Evolutionary conservation across 352 stramenopile genomes (phyloP).

Genomic region (Phytopythium montanum): DNA sequence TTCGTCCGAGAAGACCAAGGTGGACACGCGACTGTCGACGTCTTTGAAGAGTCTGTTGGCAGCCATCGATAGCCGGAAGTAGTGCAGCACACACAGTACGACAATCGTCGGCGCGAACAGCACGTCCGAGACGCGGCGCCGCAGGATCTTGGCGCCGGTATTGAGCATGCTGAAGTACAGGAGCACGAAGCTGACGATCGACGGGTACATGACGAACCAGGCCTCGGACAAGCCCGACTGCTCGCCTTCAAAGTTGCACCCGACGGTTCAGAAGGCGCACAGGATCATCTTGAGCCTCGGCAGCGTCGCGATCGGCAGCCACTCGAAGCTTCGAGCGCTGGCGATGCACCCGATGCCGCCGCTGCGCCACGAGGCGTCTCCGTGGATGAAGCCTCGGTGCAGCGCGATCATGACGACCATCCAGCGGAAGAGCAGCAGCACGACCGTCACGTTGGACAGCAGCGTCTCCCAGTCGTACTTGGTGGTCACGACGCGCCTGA

Average conservation of each 20-base stretch:
- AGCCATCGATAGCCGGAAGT: constrained; percentile 7
- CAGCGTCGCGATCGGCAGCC: constrained; percentile 14
- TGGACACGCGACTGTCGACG: constrained; percentile 11
- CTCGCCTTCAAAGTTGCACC: constrained; percentile 17
- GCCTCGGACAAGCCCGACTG: constrained; percentile 15
- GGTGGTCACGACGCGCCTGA: constrained; percentile 12
- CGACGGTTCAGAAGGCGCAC: constrained; percentile 18
- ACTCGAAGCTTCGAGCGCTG: constrained; percentile 10
- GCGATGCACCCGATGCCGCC: constrained; percentile 10
- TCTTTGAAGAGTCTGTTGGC: constrained; percentile 9
- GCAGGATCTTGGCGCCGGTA: constrained; percentile 6
- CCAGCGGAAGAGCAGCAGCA: constrained; percentile 34
- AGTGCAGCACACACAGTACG: constrained; percentile 13
- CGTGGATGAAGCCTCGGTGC: too few relatives aligned
- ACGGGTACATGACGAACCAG: constrained; percentile 31
- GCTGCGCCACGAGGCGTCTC: too few relatives aligned
- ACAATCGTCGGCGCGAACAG: constrained; percentile 13
- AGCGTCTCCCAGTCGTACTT: constrained; percentile 42
- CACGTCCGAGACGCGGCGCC: constrained; percentile 13
- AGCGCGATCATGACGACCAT: constrained; percentile 34
- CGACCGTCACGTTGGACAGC: constrained; percentile 38
- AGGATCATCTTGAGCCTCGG: constrained; percentile 14
- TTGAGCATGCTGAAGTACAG: constrained; percentile 21
- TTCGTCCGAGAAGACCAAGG: constrained; percentile 7
- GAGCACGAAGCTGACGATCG: constrained; percentile 19